Conservation (phyloP, 208 protist genomes). For the Blechomonas ayalai region DNA sequence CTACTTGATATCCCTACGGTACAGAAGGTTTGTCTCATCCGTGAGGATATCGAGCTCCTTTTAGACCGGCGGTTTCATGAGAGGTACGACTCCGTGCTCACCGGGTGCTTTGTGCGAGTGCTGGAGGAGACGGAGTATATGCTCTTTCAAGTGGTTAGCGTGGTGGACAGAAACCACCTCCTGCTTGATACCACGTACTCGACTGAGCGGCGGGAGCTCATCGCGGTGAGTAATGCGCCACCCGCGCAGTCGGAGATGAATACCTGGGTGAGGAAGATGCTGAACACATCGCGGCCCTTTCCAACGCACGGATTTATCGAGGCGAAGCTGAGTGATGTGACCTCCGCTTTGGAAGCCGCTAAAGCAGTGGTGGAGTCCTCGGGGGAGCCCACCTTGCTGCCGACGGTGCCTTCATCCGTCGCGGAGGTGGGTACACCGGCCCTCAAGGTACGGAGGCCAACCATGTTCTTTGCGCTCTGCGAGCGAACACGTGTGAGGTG, state of each 20-base stretch:
- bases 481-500: not conserved
- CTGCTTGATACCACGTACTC: constrained; percentile 37
- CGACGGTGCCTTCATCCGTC: too few species aligned
- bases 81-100: constrained; percentile 22
- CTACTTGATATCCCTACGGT: constrained; percentile 19
- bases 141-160: constrained; percentile 30
- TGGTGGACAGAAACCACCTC: constrained; percentile 7
- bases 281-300: constrained; percentile 17
- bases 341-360: constrained; percentile 23
- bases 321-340: constrained; percentile 38
- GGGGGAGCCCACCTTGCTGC: too few species aligned
- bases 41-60: constrained; percentile 21
- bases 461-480: too few species aligned
- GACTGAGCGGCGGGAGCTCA: constrained; percentile 20
- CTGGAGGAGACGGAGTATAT: constrained; percentile 21
- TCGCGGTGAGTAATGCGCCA: constrained; percentile 42
- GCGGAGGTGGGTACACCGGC: too few species aligned
- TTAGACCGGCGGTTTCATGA: constrained; percentile 15
- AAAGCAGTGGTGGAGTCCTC: not conserved
- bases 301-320: constrained; percentile 38
- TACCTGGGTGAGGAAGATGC: constrained; percentile 43
- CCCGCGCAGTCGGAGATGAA: constrained; percentile 25
- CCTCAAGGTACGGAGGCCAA: too few species aligned
- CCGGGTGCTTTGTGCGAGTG: constrained; percentile 47
- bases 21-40: constrained; percentile 28